Evolutionary conservation across 768 basidiomycete genomes (phyloP), one percentile per base, ranked within the genome.

Genomic region (Tricholoma hemisulphureum): DNA sequence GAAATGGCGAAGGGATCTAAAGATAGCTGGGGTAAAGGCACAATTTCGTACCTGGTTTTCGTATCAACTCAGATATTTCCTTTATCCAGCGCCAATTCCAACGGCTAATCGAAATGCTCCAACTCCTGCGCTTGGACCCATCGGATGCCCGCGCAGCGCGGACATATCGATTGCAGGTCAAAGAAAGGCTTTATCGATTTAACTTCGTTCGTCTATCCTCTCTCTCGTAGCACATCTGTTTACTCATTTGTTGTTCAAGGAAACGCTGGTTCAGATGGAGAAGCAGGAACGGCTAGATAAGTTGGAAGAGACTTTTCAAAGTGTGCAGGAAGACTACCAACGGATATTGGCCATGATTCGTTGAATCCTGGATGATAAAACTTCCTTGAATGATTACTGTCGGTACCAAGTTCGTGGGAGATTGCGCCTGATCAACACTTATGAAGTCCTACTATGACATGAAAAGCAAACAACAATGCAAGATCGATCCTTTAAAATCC

Each of bases 181-280:
- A 99, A 73, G 94, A 97, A 71, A 83, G 97, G 34, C 72, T 99
- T 43, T 98, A 91, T 67, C 82, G 94, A 20, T 98, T 98, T 75
- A 99, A 98, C 74, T 97, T 88, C 70, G 94, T 95, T 65, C 67
- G 90, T 80, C 56, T 50, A 24, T 62, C 21, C 16, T 13, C 46
- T 21, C 13, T 10, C 26, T 53, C 13, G 6, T 10, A 20, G 26
- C 4, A 24, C 21, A 37, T 31, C 31, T 14, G 55, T 31, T 45
- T 24, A 51, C 16, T 45, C 34, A 41, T 37, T 59, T 11, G 41
- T 41, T 45, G 55, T 34, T 52, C 20, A 66, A 95, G 93, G 93
- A 95, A 78, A 83, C 90, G 52, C 81, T 99, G 45, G 85, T 85
- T 53, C 95, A 95, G 66, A 76, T 98, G 57, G 92, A 95, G 57